Evolutionary conservation across 805 yeast species (phyloP).

Genomic region (Candida cerambycidarum): DNA sequence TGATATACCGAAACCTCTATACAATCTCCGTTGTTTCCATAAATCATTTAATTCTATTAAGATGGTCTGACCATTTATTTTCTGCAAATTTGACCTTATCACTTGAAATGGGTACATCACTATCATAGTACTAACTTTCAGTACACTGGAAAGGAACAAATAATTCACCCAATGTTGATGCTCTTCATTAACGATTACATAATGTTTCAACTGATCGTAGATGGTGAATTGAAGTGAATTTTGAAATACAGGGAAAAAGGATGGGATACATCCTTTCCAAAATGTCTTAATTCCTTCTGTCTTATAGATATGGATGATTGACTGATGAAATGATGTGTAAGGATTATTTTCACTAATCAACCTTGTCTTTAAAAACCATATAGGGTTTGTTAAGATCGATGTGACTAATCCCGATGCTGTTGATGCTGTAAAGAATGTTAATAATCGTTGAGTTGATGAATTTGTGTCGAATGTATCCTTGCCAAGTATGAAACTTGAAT

Average conservation of each 20-base stretch:
- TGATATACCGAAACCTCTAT: conserved; percentile 81
- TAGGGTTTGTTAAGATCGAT: conserved; percentile 79
- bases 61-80: conserved; percentile 26
- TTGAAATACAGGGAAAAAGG: conserved; percentile 81
- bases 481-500: neutral
- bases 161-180: conserved; percentile 35
- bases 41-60: conserved; percentile 37
- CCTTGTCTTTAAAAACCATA: conserved; percentile 94
- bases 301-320: conserved; percentile 46
- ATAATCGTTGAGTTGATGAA: conserved; percentile 15
- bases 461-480: neutral
- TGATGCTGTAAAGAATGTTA: conserved; percentile 36
- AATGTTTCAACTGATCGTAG: conserved; percentile 71
- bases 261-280: conserved; percentile 74
- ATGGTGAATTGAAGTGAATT: conserved; percentile 86
- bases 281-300: conserved; percentile 63
- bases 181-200: conserved; percentile 9
- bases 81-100: conserved; percentile 72
- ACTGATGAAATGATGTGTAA: conserved; percentile 58
- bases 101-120: conserved; percentile 84
- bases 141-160: conserved; percentile 60
- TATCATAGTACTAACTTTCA: conserved; percentile 68
- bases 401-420: conserved; percentile 71
- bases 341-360: conserved; percentile 66
- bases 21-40: conserved; percentile 57